These are phyloP conservation scores for Amphicarpaea edgeworthii DNA, from an alignment of 306 rosid species.

Conservation along the genomic window DNA sequence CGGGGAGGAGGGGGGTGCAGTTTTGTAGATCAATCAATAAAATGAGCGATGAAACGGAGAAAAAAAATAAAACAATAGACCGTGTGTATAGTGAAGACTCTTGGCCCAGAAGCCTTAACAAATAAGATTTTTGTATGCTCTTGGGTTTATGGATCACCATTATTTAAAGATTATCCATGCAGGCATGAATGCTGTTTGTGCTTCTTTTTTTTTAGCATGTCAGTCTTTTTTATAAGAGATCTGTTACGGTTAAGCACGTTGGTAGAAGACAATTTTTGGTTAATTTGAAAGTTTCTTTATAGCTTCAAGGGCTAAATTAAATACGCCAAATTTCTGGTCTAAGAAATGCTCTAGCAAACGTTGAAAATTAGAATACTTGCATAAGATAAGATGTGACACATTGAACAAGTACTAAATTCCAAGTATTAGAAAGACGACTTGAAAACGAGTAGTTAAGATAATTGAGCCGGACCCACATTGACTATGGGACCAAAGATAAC, in stretches of 20 bases:
- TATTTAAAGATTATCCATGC: neutral
- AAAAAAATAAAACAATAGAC: no score
- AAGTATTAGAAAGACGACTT: neutral
- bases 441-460: conserved; percentile 17
- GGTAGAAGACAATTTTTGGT: neutral
- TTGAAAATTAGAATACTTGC: conserved; percentile 12
- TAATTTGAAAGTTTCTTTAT: neutral
- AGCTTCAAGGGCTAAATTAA: conserved; percentile 4
- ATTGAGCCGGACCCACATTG: conserved; percentile 9
- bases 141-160: neutral
- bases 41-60: neutral
- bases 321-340: conserved; percentile 5
- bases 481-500: neutral
- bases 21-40: conserved; percentile 26
- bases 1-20: no score
- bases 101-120: no score
- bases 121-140: no score
- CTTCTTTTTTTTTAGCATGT: neutral
- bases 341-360: neutral
- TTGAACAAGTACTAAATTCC: neutral
- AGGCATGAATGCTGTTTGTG: conserved; percentile 16
- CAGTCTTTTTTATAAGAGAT: neutral
- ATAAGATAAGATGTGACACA: neutral
- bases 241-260: neutral
- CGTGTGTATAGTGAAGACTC: no score